phyloP scores from a whole-genome alignment of 1,139 yeast genomes.

The Tardiomyces depauwii region DNA sequence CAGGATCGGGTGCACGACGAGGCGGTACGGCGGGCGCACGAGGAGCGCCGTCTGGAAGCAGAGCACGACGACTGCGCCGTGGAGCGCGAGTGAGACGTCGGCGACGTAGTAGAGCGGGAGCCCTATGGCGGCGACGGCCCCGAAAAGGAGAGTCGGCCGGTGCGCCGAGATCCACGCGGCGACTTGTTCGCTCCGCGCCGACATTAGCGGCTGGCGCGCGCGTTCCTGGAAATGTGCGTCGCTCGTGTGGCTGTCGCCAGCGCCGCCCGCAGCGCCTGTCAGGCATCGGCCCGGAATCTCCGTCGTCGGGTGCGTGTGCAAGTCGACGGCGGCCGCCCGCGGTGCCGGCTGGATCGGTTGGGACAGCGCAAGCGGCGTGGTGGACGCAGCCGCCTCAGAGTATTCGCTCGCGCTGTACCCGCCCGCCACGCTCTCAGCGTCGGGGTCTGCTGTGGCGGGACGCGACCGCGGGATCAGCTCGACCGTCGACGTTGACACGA shows the following conservation, averaged over 20 bases:
- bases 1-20: conserved; percentile 58
- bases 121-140: conserved; percentile 38
- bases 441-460: conserved; percentile 5
- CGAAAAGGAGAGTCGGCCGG: conserved; percentile 47
- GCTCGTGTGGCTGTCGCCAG: not conserved
- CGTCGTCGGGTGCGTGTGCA: not conserved
- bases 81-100: conserved; percentile 50
- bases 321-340: not conserved
- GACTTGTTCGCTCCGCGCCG: conserved; percentile 13
- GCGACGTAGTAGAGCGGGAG: conserved; percentile 31
- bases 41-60: conserved; percentile 42
- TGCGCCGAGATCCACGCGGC: conserved; percentile 34
- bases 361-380: not conserved
- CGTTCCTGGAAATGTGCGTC: not conserved
- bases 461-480: conserved; percentile 4
- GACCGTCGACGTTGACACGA: not conserved
- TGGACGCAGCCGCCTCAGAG: not conserved
- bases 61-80: conserved; percentile 47
- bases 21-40: conserved; percentile 38
- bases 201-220: not conserved
- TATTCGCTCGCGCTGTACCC: not conserved
- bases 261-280: not conserved
- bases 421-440: not conserved
- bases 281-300: not conserved
- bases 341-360: not conserved